phyloP scores from a whole-genome alignment of 2,329 filamentous ascomycete genomes.

The Cytospora schulzeri region DNA sequence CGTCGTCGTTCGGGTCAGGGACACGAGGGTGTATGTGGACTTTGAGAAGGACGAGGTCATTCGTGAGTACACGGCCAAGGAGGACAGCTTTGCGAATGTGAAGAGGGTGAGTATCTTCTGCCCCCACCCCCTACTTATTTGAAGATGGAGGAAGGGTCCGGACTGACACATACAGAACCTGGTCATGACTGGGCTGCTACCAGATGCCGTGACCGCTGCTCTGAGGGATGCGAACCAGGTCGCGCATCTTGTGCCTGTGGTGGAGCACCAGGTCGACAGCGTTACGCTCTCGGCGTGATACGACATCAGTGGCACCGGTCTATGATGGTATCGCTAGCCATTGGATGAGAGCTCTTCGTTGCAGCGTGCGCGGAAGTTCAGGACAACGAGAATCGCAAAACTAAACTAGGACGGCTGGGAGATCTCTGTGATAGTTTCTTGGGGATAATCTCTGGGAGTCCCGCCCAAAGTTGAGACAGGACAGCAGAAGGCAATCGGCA shows the following conservation, averaged over 20 bases:
- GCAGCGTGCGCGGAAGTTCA: not conserved
- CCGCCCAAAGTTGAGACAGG: not conserved
- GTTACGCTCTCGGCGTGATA: constrained; percentile 30
- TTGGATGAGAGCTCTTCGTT: not conserved
- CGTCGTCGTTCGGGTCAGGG: constrained; percentile 82
- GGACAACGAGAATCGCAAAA: not conserved
- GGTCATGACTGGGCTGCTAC: constrained; percentile 51
- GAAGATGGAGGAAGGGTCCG: constrained; percentile 13
- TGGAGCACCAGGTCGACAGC: constrained; percentile 67
- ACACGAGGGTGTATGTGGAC: constrained; percentile 91
- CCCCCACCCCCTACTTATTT: not conserved
- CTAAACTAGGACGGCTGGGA: not conserved
- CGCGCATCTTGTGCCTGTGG: constrained; percentile 67
- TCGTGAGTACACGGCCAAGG: constrained; percentile 86
- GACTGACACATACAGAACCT: constrained; percentile 46
- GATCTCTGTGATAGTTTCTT: no score
- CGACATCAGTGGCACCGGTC: not conserved
- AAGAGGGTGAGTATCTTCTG: constrained; percentile 59
- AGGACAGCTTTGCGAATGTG: constrained; percentile 77
- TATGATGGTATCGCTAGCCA: not conserved
- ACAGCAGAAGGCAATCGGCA: no score
- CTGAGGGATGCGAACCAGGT: constrained; percentile 81
- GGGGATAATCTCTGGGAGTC: not conserved
- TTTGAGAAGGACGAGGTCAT: constrained; percentile 79
- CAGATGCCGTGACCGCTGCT: constrained; percentile 74